Conservation (phyloP, 208 protist species). For the Trypanosoma caninum region DNA sequence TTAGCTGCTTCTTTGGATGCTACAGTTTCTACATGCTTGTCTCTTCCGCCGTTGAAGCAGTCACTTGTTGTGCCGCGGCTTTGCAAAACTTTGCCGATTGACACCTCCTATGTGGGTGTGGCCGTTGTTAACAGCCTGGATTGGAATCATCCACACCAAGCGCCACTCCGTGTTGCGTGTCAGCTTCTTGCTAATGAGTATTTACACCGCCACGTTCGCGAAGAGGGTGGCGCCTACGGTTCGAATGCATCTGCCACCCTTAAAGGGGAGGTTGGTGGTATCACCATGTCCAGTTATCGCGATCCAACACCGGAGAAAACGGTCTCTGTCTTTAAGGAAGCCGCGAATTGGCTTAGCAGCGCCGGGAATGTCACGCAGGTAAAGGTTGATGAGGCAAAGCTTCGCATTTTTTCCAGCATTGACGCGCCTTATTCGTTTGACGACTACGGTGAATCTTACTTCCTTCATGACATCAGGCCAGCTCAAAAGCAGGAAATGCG, state of each 20-base stretch:
- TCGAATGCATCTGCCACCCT: slow-evolving; percentile 56
- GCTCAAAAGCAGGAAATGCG: slow-evolving; percentile 77
- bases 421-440: slow-evolving; percentile 87
- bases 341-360: slow-evolving; percentile 57
- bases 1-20: slow-evolving; percentile 3
- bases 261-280: slow-evolving; percentile 67
- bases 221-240: slow-evolving; percentile 91
- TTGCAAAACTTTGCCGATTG: slow-evolving; percentile 61
- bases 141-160: slow-evolving; percentile 63
- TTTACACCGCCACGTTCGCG: slow-evolving; percentile 85
- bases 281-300: slow-evolving; percentile 87
- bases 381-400: slow-evolving; percentile 80
- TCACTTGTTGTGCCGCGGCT: slow-evolving; percentile 18
- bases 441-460: slow-evolving; percentile 76
- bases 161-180: slow-evolving; percentile 68
- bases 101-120: slow-evolving; percentile 79
- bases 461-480: slow-evolving; percentile 66
- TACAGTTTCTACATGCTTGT: slow-evolving; percentile 7
- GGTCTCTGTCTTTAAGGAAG: slow-evolving; percentile 63
- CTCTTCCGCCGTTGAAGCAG: not conserved
- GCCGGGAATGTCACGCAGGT: slow-evolving; percentile 52
- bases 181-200: slow-evolving; percentile 81
- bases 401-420: slow-evolving; percentile 81
- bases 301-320: slow-evolving; percentile 78
- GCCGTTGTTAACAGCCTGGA: slow-evolving; percentile 59